Evolutionary conservation across 2,329 filamentous ascomycete genomes (phyloP).

Genomic region (Dactylellina haptotyla): DNA sequence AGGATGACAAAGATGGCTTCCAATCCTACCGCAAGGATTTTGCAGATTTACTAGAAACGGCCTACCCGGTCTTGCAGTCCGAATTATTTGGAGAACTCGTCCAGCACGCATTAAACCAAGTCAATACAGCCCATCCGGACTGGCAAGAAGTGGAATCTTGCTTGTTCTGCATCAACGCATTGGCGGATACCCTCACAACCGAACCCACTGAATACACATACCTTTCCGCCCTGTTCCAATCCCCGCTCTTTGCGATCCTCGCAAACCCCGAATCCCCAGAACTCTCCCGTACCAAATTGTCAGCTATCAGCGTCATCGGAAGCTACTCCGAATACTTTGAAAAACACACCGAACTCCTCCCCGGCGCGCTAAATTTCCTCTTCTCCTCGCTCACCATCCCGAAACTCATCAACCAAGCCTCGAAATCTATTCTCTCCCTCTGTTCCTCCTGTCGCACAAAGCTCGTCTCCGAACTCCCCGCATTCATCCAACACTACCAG

Average conservation of each 20-base stretch:
- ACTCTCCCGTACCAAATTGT: conserved; percentile 46
- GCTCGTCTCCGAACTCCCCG: conserved; percentile 73
- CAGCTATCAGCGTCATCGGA: conserved; percentile 69
- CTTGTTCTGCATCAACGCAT: conserved; percentile 63
- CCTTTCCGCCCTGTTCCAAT: conserved; percentile 65
- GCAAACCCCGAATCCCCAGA: conserved; percentile 61
- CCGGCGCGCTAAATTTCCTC: conserved; percentile 76
- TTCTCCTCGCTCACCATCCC: conserved; percentile 75
- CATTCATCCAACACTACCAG: conserved; percentile 77
- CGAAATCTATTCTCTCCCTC: conserved; percentile 77
- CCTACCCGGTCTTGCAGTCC: conserved; percentile 69
- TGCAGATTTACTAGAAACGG: conserved; percentile 78
- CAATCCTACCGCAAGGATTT: conserved; percentile 79
- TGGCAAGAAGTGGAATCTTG: conserved; percentile 67
- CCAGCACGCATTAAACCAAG: conserved; percentile 61
- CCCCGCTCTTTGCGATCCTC: conserved; percentile 69
- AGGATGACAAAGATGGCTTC: conserved; percentile 74
- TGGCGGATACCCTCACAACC: conserved; percentile 59
- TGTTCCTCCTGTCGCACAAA: conserved; percentile 78
- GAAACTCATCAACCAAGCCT: conserved; percentile 73
- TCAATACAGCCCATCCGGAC: conserved; percentile 58
- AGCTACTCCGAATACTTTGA: conserved; percentile 81
- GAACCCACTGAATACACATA: conserved; percentile 58
- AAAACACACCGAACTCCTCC: conserved; percentile 73
- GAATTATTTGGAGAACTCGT: conserved; percentile 65